Evolutionary conservation across 2,329 filamentous ascomycete species (phyloP).

Genomic region (Nigrospora osmanthi): DNA sequence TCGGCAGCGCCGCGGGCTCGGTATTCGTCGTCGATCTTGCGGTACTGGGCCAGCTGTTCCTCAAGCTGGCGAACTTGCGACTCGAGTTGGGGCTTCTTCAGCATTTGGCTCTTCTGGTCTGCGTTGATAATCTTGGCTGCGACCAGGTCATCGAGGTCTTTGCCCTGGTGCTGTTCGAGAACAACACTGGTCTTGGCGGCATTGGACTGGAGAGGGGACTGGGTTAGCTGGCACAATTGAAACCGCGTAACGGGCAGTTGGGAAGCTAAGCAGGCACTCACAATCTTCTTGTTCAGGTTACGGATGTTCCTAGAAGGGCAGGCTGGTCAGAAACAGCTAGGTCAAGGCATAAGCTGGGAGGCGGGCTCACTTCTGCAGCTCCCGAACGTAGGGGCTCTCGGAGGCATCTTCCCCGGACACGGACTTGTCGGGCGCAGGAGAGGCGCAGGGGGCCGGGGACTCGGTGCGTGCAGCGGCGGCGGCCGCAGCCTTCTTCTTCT

Average conservation of each 20-base stretch:
- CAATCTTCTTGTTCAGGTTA: conserved; percentile 90
- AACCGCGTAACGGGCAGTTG: too few species aligned
- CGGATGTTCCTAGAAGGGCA: conserved; percentile 64
- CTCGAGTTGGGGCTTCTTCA: conserved; percentile 69
- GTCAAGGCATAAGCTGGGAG: background rate
- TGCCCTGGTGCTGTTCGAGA: conserved; percentile 60
- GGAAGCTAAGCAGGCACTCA: conserved; percentile 37
- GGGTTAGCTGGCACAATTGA: too few species aligned
- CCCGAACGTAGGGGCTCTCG: conserved; percentile 77
- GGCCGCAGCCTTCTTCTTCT: conserved; percentile 60
- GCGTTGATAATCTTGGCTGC: conserved; percentile 65
- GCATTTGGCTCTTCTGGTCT: conserved; percentile 70
- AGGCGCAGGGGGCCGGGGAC: conserved; percentile 44
- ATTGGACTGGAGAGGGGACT: conserved; percentile 42
- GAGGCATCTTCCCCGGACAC: conserved; percentile 43
- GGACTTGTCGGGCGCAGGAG: conserved; percentile 40
- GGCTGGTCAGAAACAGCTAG: conserved; percentile 7
- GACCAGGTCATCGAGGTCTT: conserved; percentile 67
- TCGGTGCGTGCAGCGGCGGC: conserved; percentile 39
- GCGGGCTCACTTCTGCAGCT: conserved; percentile 76
- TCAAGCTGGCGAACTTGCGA: conserved; percentile 62
- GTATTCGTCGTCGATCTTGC: conserved; percentile 69
- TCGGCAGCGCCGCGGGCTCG: conserved; percentile 50
- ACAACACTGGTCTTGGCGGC: conserved; percentile 66
- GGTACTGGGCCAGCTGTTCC: conserved; percentile 66